phyloP scores from a whole-genome alignment of 805 yeast species.

The Lachancea lanzarotensis region DNA sequence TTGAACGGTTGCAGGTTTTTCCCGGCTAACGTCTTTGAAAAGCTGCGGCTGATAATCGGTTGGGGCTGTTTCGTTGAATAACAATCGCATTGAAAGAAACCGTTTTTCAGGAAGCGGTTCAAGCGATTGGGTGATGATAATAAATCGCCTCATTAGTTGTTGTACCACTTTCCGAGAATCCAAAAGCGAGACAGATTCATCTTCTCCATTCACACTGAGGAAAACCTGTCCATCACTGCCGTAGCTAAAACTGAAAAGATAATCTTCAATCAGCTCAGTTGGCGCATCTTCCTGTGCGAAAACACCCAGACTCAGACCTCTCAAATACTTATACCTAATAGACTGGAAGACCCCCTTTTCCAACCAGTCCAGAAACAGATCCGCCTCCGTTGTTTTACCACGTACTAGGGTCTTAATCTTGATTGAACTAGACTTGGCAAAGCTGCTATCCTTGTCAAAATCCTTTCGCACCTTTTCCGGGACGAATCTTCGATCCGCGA shows the following conservation, averaged over 20 bases:
- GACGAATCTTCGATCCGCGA: slow-evolving; percentile 42
- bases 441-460: slow-evolving; percentile 20
- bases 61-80: slow-evolving; percentile 45
- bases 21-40: slow-evolving; percentile 39
- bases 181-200: slow-evolving; percentile 22
- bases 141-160: slow-evolving; percentile 44
- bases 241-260: slow-evolving; percentile 44
- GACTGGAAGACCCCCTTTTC: slow-evolving; percentile 45
- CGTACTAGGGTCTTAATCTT: slow-evolving; percentile 43
- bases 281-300: slow-evolving; percentile 40
- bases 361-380: slow-evolving; percentile 47
- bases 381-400: slow-evolving; percentile 43
- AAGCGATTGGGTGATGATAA: slow-evolving; percentile 48
- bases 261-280: slow-evolving; percentile 41
- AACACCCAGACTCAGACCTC: slow-evolving; percentile 42
- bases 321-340: slow-evolving; percentile 37
- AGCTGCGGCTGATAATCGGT: slow-evolving; percentile 43
- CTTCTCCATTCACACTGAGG: slow-evolving; percentile 20
- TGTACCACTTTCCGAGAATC: slow-evolving; percentile 42
- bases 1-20: slow-evolving; percentile 33
- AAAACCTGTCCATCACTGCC: slow-evolving; percentile 24
- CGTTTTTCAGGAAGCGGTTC: slow-evolving; percentile 45
- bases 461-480: slow-evolving; percentile 31
- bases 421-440: slow-evolving; percentile 30
- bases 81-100: slow-evolving; percentile 41